Evolutionary conservation across 2,329 filamentous ascomycete species (phyloP), one percentile per base, ranked within the genome.

Genomic region (Colletotrichum phormii): DNA sequence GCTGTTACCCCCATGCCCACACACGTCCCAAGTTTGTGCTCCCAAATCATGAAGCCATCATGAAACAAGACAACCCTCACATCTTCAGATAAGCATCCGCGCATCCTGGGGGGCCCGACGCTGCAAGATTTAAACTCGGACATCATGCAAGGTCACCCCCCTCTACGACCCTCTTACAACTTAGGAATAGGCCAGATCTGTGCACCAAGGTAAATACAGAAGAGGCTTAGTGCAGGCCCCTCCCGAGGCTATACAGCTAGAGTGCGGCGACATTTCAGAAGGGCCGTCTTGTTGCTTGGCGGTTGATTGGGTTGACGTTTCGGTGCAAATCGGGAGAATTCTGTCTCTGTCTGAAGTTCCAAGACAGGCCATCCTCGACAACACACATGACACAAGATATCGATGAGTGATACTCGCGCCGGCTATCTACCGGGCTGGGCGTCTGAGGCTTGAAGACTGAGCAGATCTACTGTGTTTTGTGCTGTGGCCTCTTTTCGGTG

Each of bases 21-120:
- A 64, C 62, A 64, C 60, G 46, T 51, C 60, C 60, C 42, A 33
- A 54, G 37, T 33, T 54, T 49, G 49, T 67, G 49, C 54, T 61
- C 69, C 68, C 69, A 68, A 67, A 64, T 74, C 64, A 62, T 75
- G 74, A 75, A 75, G 74, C 74, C 72, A 57, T 74, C 64, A 68
- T 75, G 74, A 75, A 75, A 75, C 74, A 67, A 64, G 53, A 54
- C 51, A 72, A 64, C 66, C 70, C 66, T 72, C 70, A 70, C 70
- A 61, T 54, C 35, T 70, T 64, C 70, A 72, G 66, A 72, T 72
- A 70, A 70, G 35, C 70, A 61, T 61, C 66, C 35, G 65, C 64
- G 33, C 65, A 69, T 63, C 70, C 70, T 69, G 59, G 58, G 59
- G 53, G 42, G 53, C 69, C 67, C 42, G 51, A 58, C 65, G 65